Evolutionary conservation across 768 basidiomycete species (phyloP).

Genomic region (Tulasnella sp.): DNA sequence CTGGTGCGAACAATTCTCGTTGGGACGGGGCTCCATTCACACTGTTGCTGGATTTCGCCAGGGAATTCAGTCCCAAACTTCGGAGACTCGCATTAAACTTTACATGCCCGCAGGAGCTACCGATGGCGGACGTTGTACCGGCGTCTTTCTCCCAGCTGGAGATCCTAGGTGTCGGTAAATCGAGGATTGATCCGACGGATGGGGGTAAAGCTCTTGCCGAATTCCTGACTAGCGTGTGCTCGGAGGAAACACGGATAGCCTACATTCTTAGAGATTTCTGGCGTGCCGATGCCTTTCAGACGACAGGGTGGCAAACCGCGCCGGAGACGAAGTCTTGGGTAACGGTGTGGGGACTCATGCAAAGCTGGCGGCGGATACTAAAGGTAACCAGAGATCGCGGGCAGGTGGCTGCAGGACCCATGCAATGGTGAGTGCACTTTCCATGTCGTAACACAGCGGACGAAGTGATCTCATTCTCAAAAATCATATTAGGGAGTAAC

Average conservation of each 20-base stretch:
- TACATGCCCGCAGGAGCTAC: neutral
- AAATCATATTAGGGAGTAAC: neutral
- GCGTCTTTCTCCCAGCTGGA: neutral
- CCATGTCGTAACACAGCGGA: neutral
- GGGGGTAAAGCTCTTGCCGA: neutral
- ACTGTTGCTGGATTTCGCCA: neutral
- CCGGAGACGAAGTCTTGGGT: neutral
- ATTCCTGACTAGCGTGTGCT: neutral
- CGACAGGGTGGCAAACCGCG: neutral
- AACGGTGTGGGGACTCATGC: neutral
- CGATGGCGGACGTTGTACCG: neutral
- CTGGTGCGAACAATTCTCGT: neutral
- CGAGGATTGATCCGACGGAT: neutral
- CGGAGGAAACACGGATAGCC: neutral
- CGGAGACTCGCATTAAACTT: neutral
- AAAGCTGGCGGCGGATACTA: neutral
- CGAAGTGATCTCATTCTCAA: neutral
- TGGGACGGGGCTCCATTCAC: neutral
- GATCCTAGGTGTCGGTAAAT: neutral
- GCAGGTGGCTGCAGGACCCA: neutral
- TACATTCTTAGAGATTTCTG: neutral
- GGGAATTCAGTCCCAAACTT: neutral
- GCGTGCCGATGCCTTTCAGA: neutral
- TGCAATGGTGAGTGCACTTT: neutral
- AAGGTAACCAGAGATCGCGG: neutral